phyloP scores from a whole-genome alignment of 768 basidiomycete genomes.

The Russula brevipes region DNA sequence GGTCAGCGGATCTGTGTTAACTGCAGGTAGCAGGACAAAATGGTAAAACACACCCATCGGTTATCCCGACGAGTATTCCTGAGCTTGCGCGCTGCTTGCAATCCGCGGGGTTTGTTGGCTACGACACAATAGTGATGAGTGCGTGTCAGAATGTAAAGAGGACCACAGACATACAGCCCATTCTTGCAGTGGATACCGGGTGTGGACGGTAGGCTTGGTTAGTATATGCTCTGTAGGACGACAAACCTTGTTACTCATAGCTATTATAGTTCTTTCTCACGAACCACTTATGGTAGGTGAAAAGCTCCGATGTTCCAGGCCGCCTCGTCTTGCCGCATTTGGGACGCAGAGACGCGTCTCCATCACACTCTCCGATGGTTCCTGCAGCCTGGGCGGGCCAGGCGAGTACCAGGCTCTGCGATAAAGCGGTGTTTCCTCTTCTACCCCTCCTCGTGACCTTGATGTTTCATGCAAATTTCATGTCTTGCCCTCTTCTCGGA shows the following conservation, averaged over 20 bases:
- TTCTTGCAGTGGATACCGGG: conserved; percentile 53
- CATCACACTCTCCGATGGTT: too few species aligned
- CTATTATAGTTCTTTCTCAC: conserved; percentile 41
- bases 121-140: conserved; percentile 3
- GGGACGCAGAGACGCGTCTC: too few species aligned
- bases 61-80: conserved; percentile 90
- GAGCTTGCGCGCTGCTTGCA: conserved; percentile 98
- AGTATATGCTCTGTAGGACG: not conserved
- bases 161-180: conserved; percentile 77
- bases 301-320: too few species aligned
- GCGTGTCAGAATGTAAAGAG: not conserved
- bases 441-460: too few species aligned
- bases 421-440: too few species aligned
- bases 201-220: conserved; percentile 31
- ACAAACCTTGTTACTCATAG: conserved; percentile 23
- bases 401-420: too few species aligned
- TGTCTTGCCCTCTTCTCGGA: too few species aligned
- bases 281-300: conserved; percentile 10
- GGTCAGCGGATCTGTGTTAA: not conserved
- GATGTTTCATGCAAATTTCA: too few species aligned
- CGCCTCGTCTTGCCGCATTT: too few species aligned
- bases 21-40: not conserved
- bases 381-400: too few species aligned
- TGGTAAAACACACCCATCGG: conserved; percentile 72
- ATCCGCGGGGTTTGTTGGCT: conserved; percentile 99